Evolutionary conservation across 2,329 filamentous ascomycete species (phyloP).

Genomic region (Monosporascus sp.): DNA sequence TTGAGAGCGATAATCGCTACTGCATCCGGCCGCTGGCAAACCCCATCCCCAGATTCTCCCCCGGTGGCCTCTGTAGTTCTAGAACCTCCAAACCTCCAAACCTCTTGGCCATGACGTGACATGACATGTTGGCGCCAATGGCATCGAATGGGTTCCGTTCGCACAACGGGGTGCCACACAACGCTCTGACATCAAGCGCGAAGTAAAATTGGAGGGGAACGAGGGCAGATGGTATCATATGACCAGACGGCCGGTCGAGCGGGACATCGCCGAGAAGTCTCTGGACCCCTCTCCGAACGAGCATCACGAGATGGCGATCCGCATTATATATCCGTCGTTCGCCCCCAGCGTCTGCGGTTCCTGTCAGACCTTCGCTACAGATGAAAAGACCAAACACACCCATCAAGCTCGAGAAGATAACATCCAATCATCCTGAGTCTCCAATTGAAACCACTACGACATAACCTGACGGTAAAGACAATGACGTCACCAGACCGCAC

Average conservation of each 20-base stretch:
- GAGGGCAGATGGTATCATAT: background rate
- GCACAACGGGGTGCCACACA: background rate
- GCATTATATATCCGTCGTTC: background rate
- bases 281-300: background rate
- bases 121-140: background rate
- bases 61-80: background rate
- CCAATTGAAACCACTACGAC: background rate
- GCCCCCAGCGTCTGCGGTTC: background rate
- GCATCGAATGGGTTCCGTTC: background rate
- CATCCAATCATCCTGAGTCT: background rate
- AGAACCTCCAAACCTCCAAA: background rate
- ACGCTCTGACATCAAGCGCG: background rate
- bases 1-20: too few relatives aligned
- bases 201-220: background rate
- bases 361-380: background rate
- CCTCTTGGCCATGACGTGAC: background rate
- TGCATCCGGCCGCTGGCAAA: too few relatives aligned
- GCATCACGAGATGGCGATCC: background rate
- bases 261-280: background rate
- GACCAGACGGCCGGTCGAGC: background rate
- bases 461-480: background rate
- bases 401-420: background rate
- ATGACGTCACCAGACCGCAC: background rate
- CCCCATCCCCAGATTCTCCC: background rate
- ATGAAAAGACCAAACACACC: background rate